Conservation (phyloP, 192 early-diverging fungal genomes). For the Hyaloraphidium curvatum region DNA sequence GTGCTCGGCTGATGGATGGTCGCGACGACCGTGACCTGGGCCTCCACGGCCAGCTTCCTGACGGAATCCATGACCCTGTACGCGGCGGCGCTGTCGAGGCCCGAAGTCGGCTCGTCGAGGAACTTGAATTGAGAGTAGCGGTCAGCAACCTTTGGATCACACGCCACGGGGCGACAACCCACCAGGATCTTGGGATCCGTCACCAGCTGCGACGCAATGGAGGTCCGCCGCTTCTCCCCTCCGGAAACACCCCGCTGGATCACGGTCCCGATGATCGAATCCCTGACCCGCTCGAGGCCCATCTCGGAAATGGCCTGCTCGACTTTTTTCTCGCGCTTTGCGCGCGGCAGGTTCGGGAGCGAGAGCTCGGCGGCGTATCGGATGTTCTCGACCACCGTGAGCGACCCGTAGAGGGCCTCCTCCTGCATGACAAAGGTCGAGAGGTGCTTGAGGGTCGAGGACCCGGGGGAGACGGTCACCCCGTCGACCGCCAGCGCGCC, state of each 20-base stretch:
- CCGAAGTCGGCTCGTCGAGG: constrained; percentile 33
- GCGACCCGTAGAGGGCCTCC: constrained; percentile 10
- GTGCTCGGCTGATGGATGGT: constrained; percentile 82
- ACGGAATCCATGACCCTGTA: constrained; percentile 38
- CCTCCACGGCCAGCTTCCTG: constrained; percentile 33
- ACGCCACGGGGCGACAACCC: no score
- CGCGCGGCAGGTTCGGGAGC: constrained; percentile 31
- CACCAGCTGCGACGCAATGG: constrained; percentile 31
- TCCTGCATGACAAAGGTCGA: constrained; percentile 13
- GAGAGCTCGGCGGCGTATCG: constrained; percentile 53
- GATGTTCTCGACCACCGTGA: constrained; percentile 66
- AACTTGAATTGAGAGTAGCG: no score
- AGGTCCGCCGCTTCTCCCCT: constrained; percentile 24
- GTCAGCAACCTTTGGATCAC: no score
- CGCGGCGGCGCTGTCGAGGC: constrained; percentile 50
- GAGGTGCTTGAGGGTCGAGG: no score
- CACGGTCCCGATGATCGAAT: constrained; percentile 33
- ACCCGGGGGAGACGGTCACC: no score
- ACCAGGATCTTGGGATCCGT: constrained; percentile 26
- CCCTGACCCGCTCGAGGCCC: constrained; percentile 38
- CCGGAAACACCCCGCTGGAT: constrained; percentile 32
- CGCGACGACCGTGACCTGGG: constrained; percentile 52
- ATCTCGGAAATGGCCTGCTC: constrained; percentile 41
- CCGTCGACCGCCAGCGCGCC: no score
- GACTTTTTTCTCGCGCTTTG: constrained; percentile 36